Evolutionary conservation across 257 asterid genomes (phyloP).

Genomic region (Solanum sejunctum): DNA sequence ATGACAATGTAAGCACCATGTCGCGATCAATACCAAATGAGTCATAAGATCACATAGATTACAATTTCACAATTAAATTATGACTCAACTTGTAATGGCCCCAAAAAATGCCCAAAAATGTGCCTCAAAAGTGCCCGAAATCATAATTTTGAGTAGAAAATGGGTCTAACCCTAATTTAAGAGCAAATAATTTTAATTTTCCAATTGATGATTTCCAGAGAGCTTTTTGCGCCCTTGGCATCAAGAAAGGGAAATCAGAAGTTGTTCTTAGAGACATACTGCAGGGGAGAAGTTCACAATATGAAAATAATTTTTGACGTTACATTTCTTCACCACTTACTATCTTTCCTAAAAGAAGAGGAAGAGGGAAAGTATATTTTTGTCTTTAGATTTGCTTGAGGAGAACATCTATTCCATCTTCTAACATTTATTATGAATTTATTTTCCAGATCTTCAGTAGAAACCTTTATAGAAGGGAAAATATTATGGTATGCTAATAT

Average conservation of each 20-base stretch:
- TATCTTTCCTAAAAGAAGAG: conserved; percentile 39
- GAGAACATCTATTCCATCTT: background rate
- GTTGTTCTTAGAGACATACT: conserved; percentile 49
- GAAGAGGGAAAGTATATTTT: conserved; percentile 42
- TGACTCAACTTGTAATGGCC: no score
- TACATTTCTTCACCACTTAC: conserved; percentile 45
- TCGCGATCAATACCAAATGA: no score
- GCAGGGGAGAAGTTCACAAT: conserved; percentile 48
- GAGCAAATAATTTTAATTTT: no score
- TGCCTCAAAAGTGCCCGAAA: no score
- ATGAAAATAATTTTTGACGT: conserved; percentile 30
- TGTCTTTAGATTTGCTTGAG: background rate
- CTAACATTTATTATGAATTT: background rate
- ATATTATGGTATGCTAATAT: conserved; percentile 40
- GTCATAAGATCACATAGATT: no score
- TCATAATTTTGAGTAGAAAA: no score
- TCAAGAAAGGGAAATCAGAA: conserved; percentile 54
- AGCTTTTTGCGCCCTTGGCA: background rate
- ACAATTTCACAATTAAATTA: no score
- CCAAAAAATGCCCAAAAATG: no score
- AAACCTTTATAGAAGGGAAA: conserved; percentile 27
- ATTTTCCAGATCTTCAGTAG: conserved; percentile 23
- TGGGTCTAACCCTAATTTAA: no score
- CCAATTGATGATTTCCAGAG: no score
- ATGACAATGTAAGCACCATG: no score